These are phyloP conservation scores for Amanita fuliginea DNA, from an alignment of 768 basidiomycete genomes.

Conservation along the genomic window DNA sequence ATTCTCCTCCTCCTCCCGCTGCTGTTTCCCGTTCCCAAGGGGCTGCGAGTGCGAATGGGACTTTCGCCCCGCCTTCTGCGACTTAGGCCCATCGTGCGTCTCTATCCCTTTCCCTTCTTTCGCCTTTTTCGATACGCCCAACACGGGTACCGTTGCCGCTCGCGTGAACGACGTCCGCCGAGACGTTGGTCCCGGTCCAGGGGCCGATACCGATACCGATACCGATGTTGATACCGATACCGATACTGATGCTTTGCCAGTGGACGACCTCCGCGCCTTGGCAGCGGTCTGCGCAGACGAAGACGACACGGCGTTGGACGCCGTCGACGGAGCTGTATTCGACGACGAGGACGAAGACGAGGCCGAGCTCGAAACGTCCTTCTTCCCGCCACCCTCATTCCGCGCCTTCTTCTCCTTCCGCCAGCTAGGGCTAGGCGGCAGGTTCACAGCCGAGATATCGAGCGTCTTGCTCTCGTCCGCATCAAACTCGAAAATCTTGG, in stretches of 20 bases:
- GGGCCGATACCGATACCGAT: too few species aligned
- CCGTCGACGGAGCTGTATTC: background rate
- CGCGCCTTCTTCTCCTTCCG: slow-evolving; percentile 32
- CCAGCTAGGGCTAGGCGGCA: slow-evolving; percentile 37
- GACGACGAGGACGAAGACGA: slow-evolving; percentile 1
- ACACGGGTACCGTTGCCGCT: slow-evolving; percentile 1
- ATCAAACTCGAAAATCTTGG: slow-evolving; percentile 68
- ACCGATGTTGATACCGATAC: too few species aligned
- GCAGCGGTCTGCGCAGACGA: slow-evolving; percentile 26
- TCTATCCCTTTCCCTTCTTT: background rate
- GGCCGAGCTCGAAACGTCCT: slow-evolving; percentile 9
- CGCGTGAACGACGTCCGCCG: slow-evolving; percentile 1
- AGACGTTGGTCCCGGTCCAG: background rate
- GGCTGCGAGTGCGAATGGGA: background rate
- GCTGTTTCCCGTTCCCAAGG: slow-evolving; percentile 8
- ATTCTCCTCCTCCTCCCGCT: too few species aligned
- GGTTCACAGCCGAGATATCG: slow-evolving; percentile 18
- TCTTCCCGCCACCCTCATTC: slow-evolving; percentile 13
- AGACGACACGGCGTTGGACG: background rate
- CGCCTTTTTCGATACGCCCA: slow-evolving; percentile 8
- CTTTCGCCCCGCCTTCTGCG: background rate
- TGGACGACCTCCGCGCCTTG: slow-evolving; percentile 46
- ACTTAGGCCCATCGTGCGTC: background rate
- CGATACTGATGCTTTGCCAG: slow-evolving; percentile 16
- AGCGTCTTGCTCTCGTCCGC: slow-evolving; percentile 4